Base-by-base conservation (phyloP, 2,329 filamentous ascomycete genomes). In the Bipolaris oryzae region DNA sequence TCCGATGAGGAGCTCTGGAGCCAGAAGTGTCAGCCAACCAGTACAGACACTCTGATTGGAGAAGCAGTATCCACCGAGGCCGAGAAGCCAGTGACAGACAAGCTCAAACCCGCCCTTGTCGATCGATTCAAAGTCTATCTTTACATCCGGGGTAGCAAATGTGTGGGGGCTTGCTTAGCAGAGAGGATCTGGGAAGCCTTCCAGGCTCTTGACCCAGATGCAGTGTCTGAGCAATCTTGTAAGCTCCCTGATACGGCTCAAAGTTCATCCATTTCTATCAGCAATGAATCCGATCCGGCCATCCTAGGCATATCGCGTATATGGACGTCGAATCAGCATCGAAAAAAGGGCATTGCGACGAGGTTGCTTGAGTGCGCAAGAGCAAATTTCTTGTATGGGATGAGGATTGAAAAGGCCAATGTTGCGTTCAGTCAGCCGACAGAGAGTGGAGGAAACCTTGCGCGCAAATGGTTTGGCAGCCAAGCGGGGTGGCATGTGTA, bases 391-490 rank as follows among this genome's bases (percentile, higher is more conserved):
- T 78, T 85, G 50, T 82, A 84, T 57, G 81, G 82, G 2, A 77
- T 85, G 72, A 79, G 80, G 37, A 78, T 87, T 45, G 76, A 80
- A 16, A 86, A 84, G 69, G 77, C 79, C 10, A 72, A 81, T 66
- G 78, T 88, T 37, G 86, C 86, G 2, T 88, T 89, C 74, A 87
- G 85, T 64, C 85, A 87, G 65, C 86, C 86, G n/a, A 89, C 87
- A 0, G 83, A 84, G 62, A 84, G 81, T 65, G 87, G 87, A 35
- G 81, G 80, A 13, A 76, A 75, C 39, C 75, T 89, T 61, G 85
- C 86, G 7, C 78, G 82, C 64, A 81, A 80, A 58, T 88, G 85
- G 78, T 85, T 84, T 64, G 84, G 82, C 20, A 75, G 74, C 44
- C 76, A 80, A 45, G 79, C 79, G 55, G 83, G 82, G 45, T 88